A percentile compares a stretch with the other conserved stretches of the same genome.
Conservation (phyloP, 257 asterid genomes). For the Asclepias syriaca region DNA sequence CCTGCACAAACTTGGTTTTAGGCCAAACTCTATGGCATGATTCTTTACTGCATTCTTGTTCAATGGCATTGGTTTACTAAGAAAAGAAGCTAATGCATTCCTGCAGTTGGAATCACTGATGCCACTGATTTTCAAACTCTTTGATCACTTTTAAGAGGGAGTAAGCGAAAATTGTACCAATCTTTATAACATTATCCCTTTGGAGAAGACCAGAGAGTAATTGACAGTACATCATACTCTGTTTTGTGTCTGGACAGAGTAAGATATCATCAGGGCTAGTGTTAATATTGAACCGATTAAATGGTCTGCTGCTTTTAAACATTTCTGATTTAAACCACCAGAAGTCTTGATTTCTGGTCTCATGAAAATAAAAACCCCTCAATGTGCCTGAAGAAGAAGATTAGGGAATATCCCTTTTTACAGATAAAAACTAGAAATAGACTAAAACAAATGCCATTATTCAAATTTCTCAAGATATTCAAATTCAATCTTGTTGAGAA, state of each 20-base stretch:
- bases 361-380: neutral
- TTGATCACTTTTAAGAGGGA: neutral
- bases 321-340: constrained; percentile 5
- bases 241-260: constrained; percentile 1
- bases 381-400: neutral
- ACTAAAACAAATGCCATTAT: too few species aligned
- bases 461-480: too few species aligned
- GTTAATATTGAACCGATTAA: neutral
- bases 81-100: neutral
- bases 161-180: neutral
- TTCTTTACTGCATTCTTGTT: neutral
- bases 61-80: constrained; percentile 4
- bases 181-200: neutral
- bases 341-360: neutral
- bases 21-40: constrained; percentile 18
- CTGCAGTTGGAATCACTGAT: constrained; percentile 8
- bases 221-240: constrained; percentile 12
- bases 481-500: constrained; percentile 4
- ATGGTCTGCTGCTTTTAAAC: too few species aligned
- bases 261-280: constrained; percentile 9
- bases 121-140: neutral
- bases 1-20: neutral
- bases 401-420: too few species aligned
- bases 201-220: constrained; percentile 6
- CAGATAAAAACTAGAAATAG: too few species aligned